Evolutionary conservation across 163 green algal genomes (phyloP), one percentile per base, ranked within the genome.

Genomic region (Dunaliella salina): DNA sequence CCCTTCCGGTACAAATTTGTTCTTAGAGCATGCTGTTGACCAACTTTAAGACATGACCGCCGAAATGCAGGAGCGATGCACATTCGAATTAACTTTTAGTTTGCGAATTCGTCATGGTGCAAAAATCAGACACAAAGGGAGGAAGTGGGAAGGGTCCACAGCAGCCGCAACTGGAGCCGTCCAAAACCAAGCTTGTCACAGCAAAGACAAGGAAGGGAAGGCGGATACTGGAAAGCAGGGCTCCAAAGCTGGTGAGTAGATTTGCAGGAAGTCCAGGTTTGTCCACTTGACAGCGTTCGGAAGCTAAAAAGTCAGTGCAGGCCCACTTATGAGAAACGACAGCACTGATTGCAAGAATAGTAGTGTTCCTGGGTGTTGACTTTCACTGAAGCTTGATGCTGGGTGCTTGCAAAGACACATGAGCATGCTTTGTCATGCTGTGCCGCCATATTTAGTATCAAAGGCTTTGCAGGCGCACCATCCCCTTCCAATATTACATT

Each of bases 231-330:
- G 92, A 96, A 79, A 91, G 90, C 72, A 85, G 93, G 0, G 95
- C 94, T 15, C 95, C 96, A 1, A 98, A 98, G 89, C 85, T 95
- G 91, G 95, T 98, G 75, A 85, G 95, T 87, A 71, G 17, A n/a
- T n/a, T 30, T 83, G 33, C 40, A 15, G 40, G n/a, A n/a, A n/a
- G n/a, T n/a, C n/a, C n/a, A n/a, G n/a, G n/a, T n/a, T n/a, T n/a
- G n/a, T n/a, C n/a, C n/a, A n/a, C n/a, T n/a, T n/a, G n/a, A n/a
- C 40, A 15, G 40, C 40, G 40, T 8, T 50, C n/a, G 40, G 40
- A 50, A 50, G 40, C 40, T 50, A 50, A 8, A 50, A 3, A 50
- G 40, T 50, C 40, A 50, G 40, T 3, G 40, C 40, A 50, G 40
- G 40, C 40, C 40, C 40, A 8, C 40, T 8, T 8, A 15, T 50